phyloP scores from a whole-genome alignment of 306 rosid species.

The Gynostemma pentaphyllum region DNA sequence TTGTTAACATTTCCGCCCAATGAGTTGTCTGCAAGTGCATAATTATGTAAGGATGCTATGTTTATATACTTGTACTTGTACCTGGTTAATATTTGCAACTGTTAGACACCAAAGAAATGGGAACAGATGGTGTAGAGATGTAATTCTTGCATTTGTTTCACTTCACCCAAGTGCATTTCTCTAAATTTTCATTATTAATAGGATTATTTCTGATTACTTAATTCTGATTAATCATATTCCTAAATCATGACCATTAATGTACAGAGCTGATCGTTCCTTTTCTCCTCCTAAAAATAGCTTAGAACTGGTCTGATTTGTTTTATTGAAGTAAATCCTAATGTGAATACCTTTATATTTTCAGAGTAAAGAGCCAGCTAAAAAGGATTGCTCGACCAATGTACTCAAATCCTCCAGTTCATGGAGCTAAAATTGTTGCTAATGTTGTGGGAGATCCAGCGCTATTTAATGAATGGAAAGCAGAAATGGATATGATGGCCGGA shows the following conservation, averaged over 20 bases:
- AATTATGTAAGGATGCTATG: background rate
- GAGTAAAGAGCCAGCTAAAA: constrained; percentile 94
- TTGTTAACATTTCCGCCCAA: background rate
- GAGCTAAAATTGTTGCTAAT: constrained; percentile 88
- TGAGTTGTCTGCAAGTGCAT: background rate
- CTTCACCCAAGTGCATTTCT: too few species aligned
- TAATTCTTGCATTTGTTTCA: background rate
- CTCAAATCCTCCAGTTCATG: constrained; percentile 95
- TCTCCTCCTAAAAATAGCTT: background rate
- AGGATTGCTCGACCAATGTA: constrained; percentile 98
- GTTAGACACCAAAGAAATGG: background rate
- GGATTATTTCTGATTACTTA: background rate
- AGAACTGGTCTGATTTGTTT: background rate
- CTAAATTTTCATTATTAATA: background rate
- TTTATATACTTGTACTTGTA: background rate
- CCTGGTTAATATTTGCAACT: background rate
- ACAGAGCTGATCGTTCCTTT: background rate
- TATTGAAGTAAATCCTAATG: background rate
- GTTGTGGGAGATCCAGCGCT: constrained; percentile 77
- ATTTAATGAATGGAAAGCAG: constrained; percentile 84
- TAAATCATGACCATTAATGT: constrained; percentile 1
- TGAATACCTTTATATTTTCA: constrained; percentile 20
- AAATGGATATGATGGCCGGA: constrained; percentile 99
- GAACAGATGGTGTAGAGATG: background rate
- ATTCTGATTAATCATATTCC: background rate